Evolutionary conservation across 345 rosid species (phyloP).

Genomic region (Punica granatum): DNA sequence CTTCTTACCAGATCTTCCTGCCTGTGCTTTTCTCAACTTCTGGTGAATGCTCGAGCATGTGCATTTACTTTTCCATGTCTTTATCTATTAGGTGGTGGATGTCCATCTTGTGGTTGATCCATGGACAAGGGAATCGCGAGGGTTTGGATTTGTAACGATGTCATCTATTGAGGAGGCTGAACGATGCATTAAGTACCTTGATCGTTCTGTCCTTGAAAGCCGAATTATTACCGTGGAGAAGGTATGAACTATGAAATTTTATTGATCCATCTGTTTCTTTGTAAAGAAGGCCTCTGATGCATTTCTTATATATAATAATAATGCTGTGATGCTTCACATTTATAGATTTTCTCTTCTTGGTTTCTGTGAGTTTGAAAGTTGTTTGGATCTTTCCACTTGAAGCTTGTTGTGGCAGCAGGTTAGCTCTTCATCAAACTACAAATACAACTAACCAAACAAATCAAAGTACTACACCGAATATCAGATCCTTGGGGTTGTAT

Average conservation of each 20-base stretch:
- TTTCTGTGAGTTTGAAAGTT: constrained; percentile 41
- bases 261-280: neutral
- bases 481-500: constrained; percentile 84
- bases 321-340: neutral
- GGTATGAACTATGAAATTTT: constrained; percentile 26
- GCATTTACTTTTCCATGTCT: neutral
- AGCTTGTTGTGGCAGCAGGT: constrained; percentile 88
- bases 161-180: constrained; percentile 55
- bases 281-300: neutral
- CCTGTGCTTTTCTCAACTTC: neutral
- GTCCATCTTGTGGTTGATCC: constrained; percentile 92
- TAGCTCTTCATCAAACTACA: constrained; percentile 74
- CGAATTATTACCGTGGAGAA: constrained; percentile 87
- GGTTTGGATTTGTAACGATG: constrained; percentile 94
- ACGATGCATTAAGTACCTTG: constrained; percentile 63
- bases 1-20: neutral
- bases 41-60: neutral
- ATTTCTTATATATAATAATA: neutral
- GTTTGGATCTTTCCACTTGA: constrained; percentile 74
- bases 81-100: constrained; percentile 51
- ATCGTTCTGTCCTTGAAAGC: constrained; percentile 71
- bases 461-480: constrained; percentile 42
- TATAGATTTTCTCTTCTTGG: constrained; percentile 18
- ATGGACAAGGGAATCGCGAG: constrained; percentile 89
- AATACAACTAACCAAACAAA: constrained; percentile 65